Conservation (phyloP, 148 eudicot genomes). For the Arbutus unedo region DNA sequence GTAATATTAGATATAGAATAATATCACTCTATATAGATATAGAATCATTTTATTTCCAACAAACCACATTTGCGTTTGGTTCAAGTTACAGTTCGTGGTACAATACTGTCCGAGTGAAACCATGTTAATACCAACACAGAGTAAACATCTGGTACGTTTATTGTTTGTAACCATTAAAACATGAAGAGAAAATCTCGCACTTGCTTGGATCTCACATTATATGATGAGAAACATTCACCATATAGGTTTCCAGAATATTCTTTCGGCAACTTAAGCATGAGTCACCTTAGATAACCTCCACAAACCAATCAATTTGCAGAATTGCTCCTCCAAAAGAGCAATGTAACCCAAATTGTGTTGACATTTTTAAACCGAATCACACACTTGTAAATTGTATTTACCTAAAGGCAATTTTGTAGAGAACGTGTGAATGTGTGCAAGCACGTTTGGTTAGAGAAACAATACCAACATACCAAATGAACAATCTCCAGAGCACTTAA, state of each 20-base stretch:
- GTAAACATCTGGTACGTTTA: too few relatives aligned
- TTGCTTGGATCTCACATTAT: not conserved
- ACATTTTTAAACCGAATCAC: constrained; percentile 2
- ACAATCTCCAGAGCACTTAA: constrained; percentile 50
- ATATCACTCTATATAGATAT: too few relatives aligned
- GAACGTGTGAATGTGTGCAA: not conserved
- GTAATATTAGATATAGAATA: too few relatives aligned
- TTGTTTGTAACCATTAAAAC: too few relatives aligned
- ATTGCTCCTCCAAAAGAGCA: not conserved
- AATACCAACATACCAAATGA: constrained; percentile 53
- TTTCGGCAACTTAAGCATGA: constrained; percentile 6
- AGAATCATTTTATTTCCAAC: too few relatives aligned
- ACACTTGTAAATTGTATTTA: not conserved
- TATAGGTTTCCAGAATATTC: not conserved
- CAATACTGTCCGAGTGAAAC: too few relatives aligned
- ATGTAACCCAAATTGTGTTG: not conserved
- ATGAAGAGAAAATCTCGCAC: too few relatives aligned
- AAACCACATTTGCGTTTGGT: too few relatives aligned
- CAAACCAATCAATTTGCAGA: not conserved
- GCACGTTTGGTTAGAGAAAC: not conserved
- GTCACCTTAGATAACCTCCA: not conserved
- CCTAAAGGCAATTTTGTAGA: not conserved
- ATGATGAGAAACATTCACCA: not conserved
- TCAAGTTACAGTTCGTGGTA: too few relatives aligned
- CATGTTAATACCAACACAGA: too few relatives aligned